These are phyloP conservation scores for Pholiota molesta DNA, from an alignment of 768 basidiomycete species.

Conservation along the genomic window DNA sequence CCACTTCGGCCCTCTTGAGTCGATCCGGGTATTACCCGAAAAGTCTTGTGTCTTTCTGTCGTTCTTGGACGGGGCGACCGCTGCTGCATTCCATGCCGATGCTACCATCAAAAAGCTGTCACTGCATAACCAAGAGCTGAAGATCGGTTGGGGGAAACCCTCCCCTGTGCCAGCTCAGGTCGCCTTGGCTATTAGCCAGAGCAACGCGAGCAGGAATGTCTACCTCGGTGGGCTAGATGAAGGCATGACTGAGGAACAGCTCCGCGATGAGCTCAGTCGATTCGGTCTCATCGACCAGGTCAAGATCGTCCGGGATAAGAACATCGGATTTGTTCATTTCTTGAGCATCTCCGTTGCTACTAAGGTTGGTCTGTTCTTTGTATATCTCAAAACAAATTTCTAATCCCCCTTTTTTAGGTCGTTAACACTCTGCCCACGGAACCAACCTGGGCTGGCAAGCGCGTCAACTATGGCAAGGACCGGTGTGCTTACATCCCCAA, in stretches of 20 bases:
- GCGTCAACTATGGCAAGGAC: conserved; percentile 98
- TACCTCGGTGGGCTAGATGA: conserved; percentile 95
- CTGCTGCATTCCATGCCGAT: conserved; percentile 97
- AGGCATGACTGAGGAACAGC: conserved; percentile 85
- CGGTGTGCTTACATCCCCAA: conserved; percentile 98
- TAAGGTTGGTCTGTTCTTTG: conserved; percentile 61
- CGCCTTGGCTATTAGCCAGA: conserved; percentile 84
- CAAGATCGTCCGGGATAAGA: conserved; percentile 99
- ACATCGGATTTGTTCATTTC: conserved; percentile 99
- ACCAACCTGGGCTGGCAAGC: conserved; percentile 92
- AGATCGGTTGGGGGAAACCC: conserved; percentile 99
- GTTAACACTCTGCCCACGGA: conserved; percentile 92
- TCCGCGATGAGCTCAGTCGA: conserved; percentile 87
- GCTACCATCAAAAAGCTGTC: conserved; percentile 93
- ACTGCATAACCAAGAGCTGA: conserved; percentile 94
- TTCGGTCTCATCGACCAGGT: conserved; percentile 99
- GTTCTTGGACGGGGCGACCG: conserved; percentile 91
- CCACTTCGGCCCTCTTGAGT: conserved; percentile 96
- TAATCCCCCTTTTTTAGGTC: conserved; percentile 53
- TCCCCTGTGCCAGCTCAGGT: conserved; percentile 87
- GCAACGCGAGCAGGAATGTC: conserved; percentile 94
- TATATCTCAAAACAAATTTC: not conserved
- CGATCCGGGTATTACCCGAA: conserved; percentile 91
- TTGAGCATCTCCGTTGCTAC: conserved; percentile 92
- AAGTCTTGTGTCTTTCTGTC: conserved; percentile 98